These are phyloP conservation scores for Multifurca ochricompacta DNA, from an alignment of 768 basidiomycete species.

Conservation along the genomic window DNA sequence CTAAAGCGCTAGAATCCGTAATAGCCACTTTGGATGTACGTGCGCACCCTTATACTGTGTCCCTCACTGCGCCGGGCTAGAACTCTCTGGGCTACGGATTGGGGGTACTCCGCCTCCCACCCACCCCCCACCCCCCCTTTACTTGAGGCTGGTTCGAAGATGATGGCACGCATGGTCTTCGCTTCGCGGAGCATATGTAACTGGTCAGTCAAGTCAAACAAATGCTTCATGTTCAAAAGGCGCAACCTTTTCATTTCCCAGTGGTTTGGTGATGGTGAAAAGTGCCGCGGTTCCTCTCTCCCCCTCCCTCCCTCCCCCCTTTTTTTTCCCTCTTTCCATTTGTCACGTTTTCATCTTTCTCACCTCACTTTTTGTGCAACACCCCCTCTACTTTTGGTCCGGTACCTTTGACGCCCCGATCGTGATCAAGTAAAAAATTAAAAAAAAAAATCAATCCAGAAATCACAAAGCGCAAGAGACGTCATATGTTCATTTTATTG, in stretches of 20 bases:
- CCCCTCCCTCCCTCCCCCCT: not conserved
- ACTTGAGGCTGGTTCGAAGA: too few relatives aligned
- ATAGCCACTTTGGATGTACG: not conserved
- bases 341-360: not conserved
- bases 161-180: too few relatives aligned
- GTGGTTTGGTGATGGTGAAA: not conserved
- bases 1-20: not conserved
- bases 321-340: not conserved
- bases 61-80: too few relatives aligned
- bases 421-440: conserved; percentile 2
- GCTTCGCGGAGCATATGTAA: not conserved
- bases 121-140: too few relatives aligned
- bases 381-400: not conserved
- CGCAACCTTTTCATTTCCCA: conserved; percentile 6
- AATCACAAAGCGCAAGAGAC: not conserved
- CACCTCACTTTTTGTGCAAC: not conserved
- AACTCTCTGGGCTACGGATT: conserved; percentile 4
- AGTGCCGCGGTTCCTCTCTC: not conserved
- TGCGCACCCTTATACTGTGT: not conserved
- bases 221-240: not conserved
- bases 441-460: too few relatives aligned
- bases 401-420: conserved; percentile 4
- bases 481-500: conserved; percentile 1
- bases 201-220: not conserved
- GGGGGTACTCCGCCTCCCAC: not conserved